These are phyloP conservation scores for Schizothecium vesticola DNA, from an alignment of 495 filamentous ascomycete species.

Conservation along the genomic window DNA sequence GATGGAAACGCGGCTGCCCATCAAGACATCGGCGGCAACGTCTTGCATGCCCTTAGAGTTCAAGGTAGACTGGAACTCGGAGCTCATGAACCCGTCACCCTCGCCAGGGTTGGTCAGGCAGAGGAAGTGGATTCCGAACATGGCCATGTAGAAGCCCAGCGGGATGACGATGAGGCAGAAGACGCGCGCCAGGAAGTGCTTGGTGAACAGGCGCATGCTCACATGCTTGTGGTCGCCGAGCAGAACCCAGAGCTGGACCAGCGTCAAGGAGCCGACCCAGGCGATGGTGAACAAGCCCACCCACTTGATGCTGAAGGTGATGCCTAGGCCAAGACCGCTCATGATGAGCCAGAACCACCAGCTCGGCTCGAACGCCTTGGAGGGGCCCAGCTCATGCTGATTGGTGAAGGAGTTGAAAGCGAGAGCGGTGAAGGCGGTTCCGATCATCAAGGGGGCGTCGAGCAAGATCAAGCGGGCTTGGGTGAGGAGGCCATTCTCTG, in stretches of 20 bases:
- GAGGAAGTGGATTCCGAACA: slow-evolving; percentile 94
- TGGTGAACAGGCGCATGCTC: slow-evolving; percentile 80
- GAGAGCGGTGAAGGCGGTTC: slow-evolving; percentile 86
- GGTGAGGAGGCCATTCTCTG: slow-evolving; percentile 91
- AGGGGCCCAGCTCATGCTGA: slow-evolving; percentile 88
- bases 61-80: slow-evolving; percentile 95
- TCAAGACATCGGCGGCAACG: slow-evolving; percentile 84
- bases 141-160: slow-evolving; percentile 81
- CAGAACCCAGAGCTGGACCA: slow-evolving; percentile 89
- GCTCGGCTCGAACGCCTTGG: slow-evolving; percentile 72
- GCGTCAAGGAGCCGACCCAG: slow-evolving; percentile 89
- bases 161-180: slow-evolving; percentile 94
- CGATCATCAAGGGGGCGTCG: slow-evolving; percentile 89
- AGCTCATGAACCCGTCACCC: slow-evolving; percentile 98
- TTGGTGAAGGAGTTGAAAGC: slow-evolving; percentile 92
- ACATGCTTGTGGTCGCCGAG: slow-evolving; percentile 84
- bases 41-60: slow-evolving; percentile 96
- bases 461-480: slow-evolving; percentile 93
- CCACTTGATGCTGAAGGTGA: slow-evolving; percentile 96
- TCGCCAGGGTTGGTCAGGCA: slow-evolving; percentile 92
- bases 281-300: slow-evolving; percentile 98
- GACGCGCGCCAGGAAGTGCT: slow-evolving; percentile 85
- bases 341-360: slow-evolving; percentile 98
- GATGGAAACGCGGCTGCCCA: slow-evolving; percentile 78
- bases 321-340: slow-evolving; percentile 82